A percentile compares a stretch with the other conserved stretches of the same genome.
These are phyloP conservation scores for Hamamelis virginiana DNA, from an alignment of 164 flowering plant species.

Conservation along the genomic window DNA sequence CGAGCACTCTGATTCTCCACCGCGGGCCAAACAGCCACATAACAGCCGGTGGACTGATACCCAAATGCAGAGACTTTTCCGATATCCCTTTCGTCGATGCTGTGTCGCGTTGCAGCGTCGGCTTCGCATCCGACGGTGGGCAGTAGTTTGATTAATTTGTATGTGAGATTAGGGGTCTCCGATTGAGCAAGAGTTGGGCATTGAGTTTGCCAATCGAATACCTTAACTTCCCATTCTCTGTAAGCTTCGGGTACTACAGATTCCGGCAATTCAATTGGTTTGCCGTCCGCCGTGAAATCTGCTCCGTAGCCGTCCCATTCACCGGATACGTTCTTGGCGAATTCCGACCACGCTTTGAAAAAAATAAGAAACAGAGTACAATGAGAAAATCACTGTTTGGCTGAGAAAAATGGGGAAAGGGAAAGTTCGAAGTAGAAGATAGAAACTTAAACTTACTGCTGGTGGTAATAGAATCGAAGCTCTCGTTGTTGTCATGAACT, in stretches of 20 bases:
- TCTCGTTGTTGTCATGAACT: background rate
- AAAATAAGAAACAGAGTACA: background rate
- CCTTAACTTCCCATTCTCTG: slow-evolving; percentile 93
- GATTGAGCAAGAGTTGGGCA: slow-evolving; percentile 84
- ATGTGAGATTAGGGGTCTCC: slow-evolving; percentile 32
- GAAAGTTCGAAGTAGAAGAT: background rate
- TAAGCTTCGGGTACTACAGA: slow-evolving; percentile 85
- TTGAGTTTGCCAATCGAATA: slow-evolving; percentile 96
- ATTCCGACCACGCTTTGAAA: slow-evolving; percentile 66
- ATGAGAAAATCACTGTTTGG: background rate
- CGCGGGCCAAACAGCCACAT: slow-evolving; percentile 68
- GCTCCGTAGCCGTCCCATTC: slow-evolving; percentile 99
- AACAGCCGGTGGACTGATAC: slow-evolving; percentile 68
- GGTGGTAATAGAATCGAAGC: background rate
- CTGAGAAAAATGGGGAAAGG: background rate
- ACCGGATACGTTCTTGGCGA: slow-evolving; percentile 74
- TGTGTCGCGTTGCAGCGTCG: slow-evolving; percentile 87
- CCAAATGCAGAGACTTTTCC: slow-evolving; percentile 56
- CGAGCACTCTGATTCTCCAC: slow-evolving; percentile 19
- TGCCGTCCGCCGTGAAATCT: slow-evolving; percentile 68
- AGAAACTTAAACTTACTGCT: background rate
- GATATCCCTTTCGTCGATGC: slow-evolving; percentile 55
- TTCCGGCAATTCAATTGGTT: slow-evolving; percentile 83
- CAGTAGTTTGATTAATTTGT: slow-evolving; percentile 72
- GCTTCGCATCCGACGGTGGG: slow-evolving; percentile 99